Base-by-base conservation (phyloP, 2,329 filamentous ascomycete genomes). In the Whalleya microplaca region DNA sequence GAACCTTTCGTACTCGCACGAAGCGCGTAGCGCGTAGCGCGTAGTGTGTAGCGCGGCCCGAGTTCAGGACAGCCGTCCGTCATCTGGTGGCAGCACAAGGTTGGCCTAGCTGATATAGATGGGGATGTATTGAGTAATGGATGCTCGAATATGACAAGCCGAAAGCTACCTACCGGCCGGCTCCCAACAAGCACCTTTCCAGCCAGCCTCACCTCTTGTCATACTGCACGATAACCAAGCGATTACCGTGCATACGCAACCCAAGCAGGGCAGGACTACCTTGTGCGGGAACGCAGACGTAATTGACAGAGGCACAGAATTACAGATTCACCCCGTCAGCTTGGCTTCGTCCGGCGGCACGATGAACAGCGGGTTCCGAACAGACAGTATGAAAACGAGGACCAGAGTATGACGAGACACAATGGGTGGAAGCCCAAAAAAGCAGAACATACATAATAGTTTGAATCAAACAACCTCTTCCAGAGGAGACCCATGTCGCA, bases 271-370 rank as follows among this genome's bases (percentile, higher is more conserved):
- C 43, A 27, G 14, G 21, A 7, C 20, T n/a, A 21, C 45, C 51
- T 21, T 51, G 53, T 51, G 23, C 47, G 27, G 48, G 21, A 45
- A 49, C 48, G 51, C 46, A 49, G 51, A 57, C 46, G 51, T 53
- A 56, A 57, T 51, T 43, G 45, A 45, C 19, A 53, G 51, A 53
- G 54, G 48, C 40, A 56, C 44, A 53, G 51, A 58, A 62, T 60
- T 37, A 56, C 44, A 53, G 51, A 58, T 60, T 60, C 58, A 60
- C 54, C 51, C 58, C 51, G 60, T 63, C 58, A 63, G 60, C 57
- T 61, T 61, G 53, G 60, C 60, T 53, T 45, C 55, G 57, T 43
- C 51, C 57, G 57, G 55, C 41, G 51, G 53, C 50, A 54, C 42
- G 51, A 51, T 48, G 32, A 12, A 37, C 32, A 16, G 32, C 7